Conservation (phyloP, 352 stramenopile species). For the Globisporangium ultimum region DNA sequence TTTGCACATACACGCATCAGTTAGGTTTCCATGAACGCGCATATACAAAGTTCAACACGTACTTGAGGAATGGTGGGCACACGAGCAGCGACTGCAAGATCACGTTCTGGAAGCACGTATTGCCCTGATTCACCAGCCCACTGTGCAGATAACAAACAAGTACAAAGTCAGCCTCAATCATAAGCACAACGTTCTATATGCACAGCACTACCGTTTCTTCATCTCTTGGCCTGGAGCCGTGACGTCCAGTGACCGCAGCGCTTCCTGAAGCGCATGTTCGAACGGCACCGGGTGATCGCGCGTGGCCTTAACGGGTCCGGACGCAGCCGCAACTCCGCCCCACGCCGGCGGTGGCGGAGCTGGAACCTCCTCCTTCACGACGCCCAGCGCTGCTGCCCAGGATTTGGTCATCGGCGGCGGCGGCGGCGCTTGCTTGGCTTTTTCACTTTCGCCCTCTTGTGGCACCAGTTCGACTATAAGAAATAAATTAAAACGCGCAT, state of each 20-base stretch:
- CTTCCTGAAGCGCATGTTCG: constrained; percentile 65
- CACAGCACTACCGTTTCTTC: constrained; percentile 61
- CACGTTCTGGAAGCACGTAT: constrained; percentile 88
- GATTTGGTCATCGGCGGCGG: constrained; percentile 34
- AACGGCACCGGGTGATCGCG: constrained; percentile 35
- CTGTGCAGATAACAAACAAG: constrained; percentile 19
- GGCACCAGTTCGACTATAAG: constrained; percentile 13
- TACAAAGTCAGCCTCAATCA: background rate
- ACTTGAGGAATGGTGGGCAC: constrained; percentile 83
- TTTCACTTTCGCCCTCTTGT: constrained; percentile 14
- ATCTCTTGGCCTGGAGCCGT: constrained; percentile 69
- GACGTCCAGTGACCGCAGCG: constrained; percentile 50
- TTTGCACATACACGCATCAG: background rate
- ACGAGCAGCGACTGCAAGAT: constrained; percentile 81
- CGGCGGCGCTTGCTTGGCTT: constrained; percentile 2
- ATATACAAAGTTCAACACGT: constrained; percentile 11
- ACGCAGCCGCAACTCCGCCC: constrained; percentile 17
- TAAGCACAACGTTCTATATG: background rate
- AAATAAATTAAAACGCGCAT: background rate
- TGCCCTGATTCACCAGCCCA: constrained; percentile 81
- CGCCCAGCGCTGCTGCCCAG: constrained; percentile 55
- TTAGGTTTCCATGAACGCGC: background rate
- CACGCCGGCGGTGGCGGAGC: constrained; percentile 16
- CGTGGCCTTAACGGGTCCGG: constrained; percentile 2
- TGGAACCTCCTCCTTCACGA: constrained; percentile 19